Conservation (phyloP, 2,329 filamentous ascomycete genomes). For the Phialophora tarda region DNA sequence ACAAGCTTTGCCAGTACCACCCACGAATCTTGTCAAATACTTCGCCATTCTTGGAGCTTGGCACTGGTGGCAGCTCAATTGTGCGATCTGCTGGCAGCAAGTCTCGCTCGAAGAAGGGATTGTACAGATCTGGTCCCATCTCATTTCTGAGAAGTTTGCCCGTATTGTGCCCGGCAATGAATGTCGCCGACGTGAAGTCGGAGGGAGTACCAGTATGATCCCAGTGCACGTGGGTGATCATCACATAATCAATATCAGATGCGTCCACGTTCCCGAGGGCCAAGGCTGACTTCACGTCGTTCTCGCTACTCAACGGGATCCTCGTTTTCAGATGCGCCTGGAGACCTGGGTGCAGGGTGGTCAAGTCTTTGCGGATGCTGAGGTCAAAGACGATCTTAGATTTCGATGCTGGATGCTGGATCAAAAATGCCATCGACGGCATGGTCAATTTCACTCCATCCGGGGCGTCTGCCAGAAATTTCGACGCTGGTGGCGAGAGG, state of each 20-base stretch:
- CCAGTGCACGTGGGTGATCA: constrained; percentile 63
- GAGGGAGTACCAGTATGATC: constrained; percentile 62
- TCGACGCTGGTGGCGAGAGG: constrained; percentile 22
- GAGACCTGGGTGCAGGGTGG: constrained; percentile 51
- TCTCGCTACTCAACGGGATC: constrained; percentile 52
- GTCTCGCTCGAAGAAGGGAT: constrained; percentile 39
- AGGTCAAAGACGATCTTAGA: constrained; percentile 58
- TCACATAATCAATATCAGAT: constrained; percentile 48
- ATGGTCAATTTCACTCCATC: constrained; percentile 35
- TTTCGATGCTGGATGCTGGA: constrained; percentile 37
- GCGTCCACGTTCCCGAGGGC: constrained; percentile 44
- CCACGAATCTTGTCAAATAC: constrained; percentile 41
- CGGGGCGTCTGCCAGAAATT: constrained; percentile 19
- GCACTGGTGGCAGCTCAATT: constrained; percentile 32
- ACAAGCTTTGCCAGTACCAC: constrained; percentile 51
- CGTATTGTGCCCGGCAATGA: constrained; percentile 58
- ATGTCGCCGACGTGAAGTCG: constrained; percentile 56
- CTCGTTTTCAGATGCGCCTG: constrained; percentile 55
- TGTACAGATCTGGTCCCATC: constrained; percentile 51
- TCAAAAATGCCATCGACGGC: constrained; percentile 42
- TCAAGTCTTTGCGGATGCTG: constrained; percentile 55
- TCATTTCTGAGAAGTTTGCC: constrained; percentile 52
- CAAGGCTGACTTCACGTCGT: constrained; percentile 53
- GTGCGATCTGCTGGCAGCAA: constrained; percentile 34
- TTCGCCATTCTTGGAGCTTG: constrained; percentile 46